Base-by-base conservation (phyloP, 768 basidiomycete species). In the Boletus reticulatus region DNA sequence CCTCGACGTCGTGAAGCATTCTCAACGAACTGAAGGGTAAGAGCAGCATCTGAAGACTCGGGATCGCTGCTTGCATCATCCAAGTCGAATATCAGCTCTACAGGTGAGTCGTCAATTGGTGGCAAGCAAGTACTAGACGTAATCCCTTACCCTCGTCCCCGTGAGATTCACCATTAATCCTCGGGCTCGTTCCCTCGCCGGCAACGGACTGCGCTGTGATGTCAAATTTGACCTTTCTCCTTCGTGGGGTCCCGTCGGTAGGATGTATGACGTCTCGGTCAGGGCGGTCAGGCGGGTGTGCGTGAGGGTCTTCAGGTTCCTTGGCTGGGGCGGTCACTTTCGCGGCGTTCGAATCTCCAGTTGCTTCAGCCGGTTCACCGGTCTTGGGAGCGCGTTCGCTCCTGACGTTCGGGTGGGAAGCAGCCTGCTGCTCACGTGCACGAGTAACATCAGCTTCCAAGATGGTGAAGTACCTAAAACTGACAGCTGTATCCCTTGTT, bases 201-300 rank as follows among this genome's bases (percentile, higher is more conserved):
- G 78, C 74, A 24, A 77, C 72, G 12, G 80, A 77, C 38, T 77
- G 82, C 20, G 84, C 80, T 64, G 85, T 75, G 47, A 87, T 80
- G 59, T 90, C 81, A 62, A 91, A 91, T 10, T 86, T 88, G 31
- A 91, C 86, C 67, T 84, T 88, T 57, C 83, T 76, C 69, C 77
- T 73, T 75, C 75, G 87, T 75, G 66, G 53, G 51, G 67, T 55
- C 73, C 71, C 62, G 64, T 68, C 54, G 61, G 68, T 54, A 68
- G 72, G 50, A 45, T 64, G 50, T 59, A 62, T 53, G 53, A n/a
- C 59, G 60, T 68, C 42, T 34, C 49, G 59, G 59, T 61, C 64
- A 43, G 53, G 22, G 41, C 59, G 60, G 63, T 60, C 52, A 53
- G 56, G 43, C 56, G 50, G 56, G 61, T 54, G 61, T 37, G 42